A percentile compares a stretch with the other conserved stretches of the same genome.
Evolutionary conservation across 805 yeast genomes (phyloP).

Genomic region (Groenewaldozyma tartarivorans): DNA sequence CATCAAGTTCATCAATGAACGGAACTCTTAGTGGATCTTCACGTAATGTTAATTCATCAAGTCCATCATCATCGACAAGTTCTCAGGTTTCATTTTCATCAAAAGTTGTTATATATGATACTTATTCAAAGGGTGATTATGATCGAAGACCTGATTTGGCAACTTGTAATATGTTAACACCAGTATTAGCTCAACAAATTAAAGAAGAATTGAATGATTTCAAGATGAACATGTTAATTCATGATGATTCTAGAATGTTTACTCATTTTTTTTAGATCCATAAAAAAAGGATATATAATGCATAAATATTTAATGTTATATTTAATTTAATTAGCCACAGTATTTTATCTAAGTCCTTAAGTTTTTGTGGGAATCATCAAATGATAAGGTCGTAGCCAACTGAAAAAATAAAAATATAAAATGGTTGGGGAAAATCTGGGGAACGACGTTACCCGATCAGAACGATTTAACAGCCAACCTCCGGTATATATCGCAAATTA

Average conservation of each 20-base stretch:
- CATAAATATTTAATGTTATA: no score
- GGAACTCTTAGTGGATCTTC: background rate
- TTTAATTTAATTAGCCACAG: no score
- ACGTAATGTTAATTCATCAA: no score
- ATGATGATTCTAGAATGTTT: constrained; percentile 64
- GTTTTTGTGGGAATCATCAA: no score
- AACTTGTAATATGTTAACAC: constrained; percentile 86
- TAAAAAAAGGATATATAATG: no score
- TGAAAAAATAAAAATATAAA: no score
- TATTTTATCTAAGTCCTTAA: no score
- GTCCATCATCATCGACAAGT: background rate
- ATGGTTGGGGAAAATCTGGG: no score
- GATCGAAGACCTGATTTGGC: constrained; percentile 91
- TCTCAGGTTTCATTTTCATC: constrained; percentile 61
- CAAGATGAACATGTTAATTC: constrained; percentile 76
- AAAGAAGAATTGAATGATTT: constrained; percentile 74
- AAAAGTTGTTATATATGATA: constrained; percentile 73
- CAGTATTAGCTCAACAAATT: constrained; percentile 74
- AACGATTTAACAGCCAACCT: no score
- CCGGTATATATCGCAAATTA: no score
- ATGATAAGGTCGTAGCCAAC: no score
- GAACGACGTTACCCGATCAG: no score
- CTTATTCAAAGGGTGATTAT: constrained; percentile 73
- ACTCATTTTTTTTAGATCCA: constrained; percentile 75
- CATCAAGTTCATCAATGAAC: background rate